phyloP scores from a whole-genome alignment of 495 filamentous ascomycete genomes.

The Penicillium canescens region DNA sequence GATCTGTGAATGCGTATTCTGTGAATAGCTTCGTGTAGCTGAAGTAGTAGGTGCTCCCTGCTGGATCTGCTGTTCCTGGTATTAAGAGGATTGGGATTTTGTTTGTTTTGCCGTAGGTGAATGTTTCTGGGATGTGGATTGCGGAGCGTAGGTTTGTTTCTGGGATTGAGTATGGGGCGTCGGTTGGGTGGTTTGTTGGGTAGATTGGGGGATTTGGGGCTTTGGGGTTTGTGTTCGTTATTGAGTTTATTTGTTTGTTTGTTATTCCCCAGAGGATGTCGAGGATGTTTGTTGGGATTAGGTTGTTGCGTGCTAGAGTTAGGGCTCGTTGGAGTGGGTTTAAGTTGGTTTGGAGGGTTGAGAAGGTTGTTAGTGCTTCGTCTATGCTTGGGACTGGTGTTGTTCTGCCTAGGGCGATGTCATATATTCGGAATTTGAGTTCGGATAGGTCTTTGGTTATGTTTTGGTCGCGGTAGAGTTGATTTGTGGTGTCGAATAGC shows the following conservation, averaged over 20 bases:
- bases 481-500: neutral
- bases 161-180: slow-evolving; percentile 43
- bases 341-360: neutral
- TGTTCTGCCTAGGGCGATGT: neutral
- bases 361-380: neutral
- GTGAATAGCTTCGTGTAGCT: slow-evolving; percentile 46
- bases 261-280: neutral
- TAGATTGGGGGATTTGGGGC: slow-evolving; percentile 18
- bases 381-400: neutral
- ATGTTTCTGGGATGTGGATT: slow-evolving; percentile 45
- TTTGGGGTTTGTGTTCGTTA: neutral
- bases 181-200: slow-evolving; percentile 25
- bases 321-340: neutral
- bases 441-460: neutral
- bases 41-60: slow-evolving; percentile 33
- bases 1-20: slow-evolving; percentile 31
- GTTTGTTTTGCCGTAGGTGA: slow-evolving; percentile 31
- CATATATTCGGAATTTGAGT: neutral
- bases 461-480: neutral
- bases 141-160: slow-evolving; percentile 37
- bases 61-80: slow-evolving; percentile 46
- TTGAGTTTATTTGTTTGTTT: neutral
- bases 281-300: slow-evolving; percentile 1
- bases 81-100: slow-evolving; percentile 45
- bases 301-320: neutral